Conservation (phyloP, 192 early-diverging fungal species). For the Linnemannia elongata region DNA sequence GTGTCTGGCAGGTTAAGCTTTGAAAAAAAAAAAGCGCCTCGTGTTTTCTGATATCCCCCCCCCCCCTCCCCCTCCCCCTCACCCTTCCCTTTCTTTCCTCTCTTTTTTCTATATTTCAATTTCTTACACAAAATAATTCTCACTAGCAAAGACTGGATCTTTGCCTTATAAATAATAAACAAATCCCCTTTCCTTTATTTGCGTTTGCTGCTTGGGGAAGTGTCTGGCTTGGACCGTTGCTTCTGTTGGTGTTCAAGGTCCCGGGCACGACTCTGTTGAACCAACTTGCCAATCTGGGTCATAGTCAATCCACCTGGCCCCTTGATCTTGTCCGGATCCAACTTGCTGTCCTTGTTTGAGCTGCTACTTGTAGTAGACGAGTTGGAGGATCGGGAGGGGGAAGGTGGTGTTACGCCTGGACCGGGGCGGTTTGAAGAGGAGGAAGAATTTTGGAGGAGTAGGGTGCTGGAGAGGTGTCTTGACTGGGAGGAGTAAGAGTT, state of each 20-base stretch:
- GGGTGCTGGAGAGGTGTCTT: background rate
- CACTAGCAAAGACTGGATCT: background rate
- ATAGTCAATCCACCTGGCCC: slow-evolving; percentile 61
- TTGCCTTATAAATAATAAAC: background rate
- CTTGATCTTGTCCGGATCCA: slow-evolving; percentile 62
- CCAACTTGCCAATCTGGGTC: slow-evolving; percentile 54
- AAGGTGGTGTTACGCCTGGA: background rate
- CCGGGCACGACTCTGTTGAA: slow-evolving; percentile 34
- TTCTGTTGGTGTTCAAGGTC: slow-evolving; percentile 48
- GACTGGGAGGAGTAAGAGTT: background rate
- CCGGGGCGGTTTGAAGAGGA: background rate
- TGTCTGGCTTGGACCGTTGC: background rate
- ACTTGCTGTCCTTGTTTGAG: background rate
- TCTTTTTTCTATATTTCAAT: background rate
- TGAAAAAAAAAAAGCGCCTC: background rate
- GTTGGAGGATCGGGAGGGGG: background rate
- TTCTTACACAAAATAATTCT: background rate
- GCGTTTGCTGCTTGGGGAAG: background rate
- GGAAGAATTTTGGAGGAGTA: background rate
- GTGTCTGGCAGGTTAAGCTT: slow-evolving; percentile 14
- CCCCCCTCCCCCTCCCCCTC: background rate
- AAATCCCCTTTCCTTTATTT: background rate
- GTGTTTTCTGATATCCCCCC: background rate
- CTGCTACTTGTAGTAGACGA: background rate
- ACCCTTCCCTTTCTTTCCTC: background rate